Conservation (phyloP, 192 early-diverging fungal genomes). For the Mortierella alpina region DNA sequence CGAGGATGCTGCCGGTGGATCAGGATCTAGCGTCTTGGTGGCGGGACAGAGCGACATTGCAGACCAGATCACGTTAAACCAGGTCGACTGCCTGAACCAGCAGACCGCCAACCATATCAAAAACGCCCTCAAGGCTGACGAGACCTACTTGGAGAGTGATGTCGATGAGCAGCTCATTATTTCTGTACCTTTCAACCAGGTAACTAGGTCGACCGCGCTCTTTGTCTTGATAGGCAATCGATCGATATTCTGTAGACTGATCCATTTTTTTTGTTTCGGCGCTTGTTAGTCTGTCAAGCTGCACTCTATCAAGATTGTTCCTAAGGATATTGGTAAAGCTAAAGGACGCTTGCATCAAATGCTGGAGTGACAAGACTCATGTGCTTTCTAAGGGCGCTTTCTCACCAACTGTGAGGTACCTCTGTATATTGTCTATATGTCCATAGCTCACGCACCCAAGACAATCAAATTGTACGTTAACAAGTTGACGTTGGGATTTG, state of each 20-base stretch:
- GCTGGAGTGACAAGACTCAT: not conserved
- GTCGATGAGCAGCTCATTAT: constrained; percentile 96
- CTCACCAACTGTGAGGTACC: not conserved
- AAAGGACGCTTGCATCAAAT: too few species aligned
- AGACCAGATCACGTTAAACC: constrained; percentile 71
- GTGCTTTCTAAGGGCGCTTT: not conserved
- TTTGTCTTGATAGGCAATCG: not conserved
- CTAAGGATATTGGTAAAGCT: constrained; percentile 52
- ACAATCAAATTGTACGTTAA: constrained; percentile 91
- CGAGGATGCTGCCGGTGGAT: constrained; percentile 46
- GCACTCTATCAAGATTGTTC: constrained; percentile 73
- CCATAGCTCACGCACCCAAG: constrained; percentile 81
- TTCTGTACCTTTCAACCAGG: constrained; percentile 88
- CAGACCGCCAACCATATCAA: constrained; percentile 77
- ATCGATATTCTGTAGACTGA: not conserved
- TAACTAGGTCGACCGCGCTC: not conserved
- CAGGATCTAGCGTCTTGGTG: constrained; percentile 23
- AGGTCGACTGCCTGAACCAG: constrained; percentile 90
- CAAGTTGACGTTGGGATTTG: constrained; percentile 83
- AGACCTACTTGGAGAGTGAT: constrained; percentile 85
- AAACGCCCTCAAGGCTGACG: constrained; percentile 81
- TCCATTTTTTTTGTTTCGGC: constrained; percentile 23
- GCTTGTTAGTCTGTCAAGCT: constrained; percentile 67
- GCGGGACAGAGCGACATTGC: constrained; percentile 71
- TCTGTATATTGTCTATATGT: not conserved